phyloP scores from a whole-genome alignment of 495 filamentous ascomycete species.

The Hypoxylon trugodes region DNA sequence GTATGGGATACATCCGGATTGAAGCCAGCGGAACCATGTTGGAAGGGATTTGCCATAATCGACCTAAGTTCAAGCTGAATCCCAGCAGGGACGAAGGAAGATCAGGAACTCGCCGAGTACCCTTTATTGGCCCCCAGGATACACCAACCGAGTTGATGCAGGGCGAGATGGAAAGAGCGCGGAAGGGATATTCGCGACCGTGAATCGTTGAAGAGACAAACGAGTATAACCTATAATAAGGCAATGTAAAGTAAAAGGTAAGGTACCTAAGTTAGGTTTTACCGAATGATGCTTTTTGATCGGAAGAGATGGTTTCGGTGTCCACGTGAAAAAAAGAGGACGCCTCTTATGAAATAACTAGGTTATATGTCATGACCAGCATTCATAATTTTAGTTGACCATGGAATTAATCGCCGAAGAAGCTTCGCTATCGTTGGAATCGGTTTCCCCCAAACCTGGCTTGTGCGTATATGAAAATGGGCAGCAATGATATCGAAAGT shows the following conservation, averaged over 20 bases:
- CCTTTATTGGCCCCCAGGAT: constrained; percentile 6
- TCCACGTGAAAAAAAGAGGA: constrained; percentile 4
- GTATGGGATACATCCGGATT: constrained; percentile 43
- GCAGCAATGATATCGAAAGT: constrained; percentile 25
- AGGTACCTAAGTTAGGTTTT: too few relatives aligned
- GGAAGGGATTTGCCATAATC: constrained; percentile 46
- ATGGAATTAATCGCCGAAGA: not conserved
- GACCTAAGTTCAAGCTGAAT: constrained; percentile 1
- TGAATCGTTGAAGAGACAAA: not conserved
- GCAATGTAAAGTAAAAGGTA: too few relatives aligned
- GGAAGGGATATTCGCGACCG: not conserved
- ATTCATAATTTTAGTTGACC: not conserved
- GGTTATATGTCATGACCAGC: constrained; percentile 18
- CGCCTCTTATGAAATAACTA: constrained; percentile 13
- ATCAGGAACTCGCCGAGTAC: constrained; percentile 5
- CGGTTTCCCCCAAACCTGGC: too few relatives aligned
- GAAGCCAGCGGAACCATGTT: constrained; percentile 38
- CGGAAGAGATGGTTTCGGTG: constrained; percentile 12
- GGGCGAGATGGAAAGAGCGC: constrained; percentile 1
- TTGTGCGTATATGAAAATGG: constrained; percentile 19
- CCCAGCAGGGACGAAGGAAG: constrained; percentile 4
- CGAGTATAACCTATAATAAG: not conserved
- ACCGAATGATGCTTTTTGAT: not conserved
- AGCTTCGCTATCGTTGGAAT: constrained; percentile 4
- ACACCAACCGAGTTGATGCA: constrained; percentile 17